These are phyloP conservation scores for Myrmaecium sp. DNA, from an alignment of 2,329 filamentous ascomycete species.

Conservation along the genomic window DNA sequence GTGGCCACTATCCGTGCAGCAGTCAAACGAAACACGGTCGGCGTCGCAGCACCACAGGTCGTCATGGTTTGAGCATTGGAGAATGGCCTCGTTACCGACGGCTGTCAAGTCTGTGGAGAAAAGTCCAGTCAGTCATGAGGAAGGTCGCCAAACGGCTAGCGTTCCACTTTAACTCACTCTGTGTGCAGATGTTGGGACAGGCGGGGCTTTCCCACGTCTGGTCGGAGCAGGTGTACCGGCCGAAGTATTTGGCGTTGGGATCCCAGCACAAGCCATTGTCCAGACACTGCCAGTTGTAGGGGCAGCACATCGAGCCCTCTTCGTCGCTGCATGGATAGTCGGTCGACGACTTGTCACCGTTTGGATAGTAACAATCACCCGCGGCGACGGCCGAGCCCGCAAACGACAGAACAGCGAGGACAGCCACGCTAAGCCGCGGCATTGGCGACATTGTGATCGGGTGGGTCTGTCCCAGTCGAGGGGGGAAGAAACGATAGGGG, in stretches of 20 bases:
- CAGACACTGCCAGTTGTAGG: conserved; percentile 18
- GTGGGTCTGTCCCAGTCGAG: too few species aligned
- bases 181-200: conserved; percentile 19
- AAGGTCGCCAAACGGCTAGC: too few species aligned
- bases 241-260: conserved; percentile 10
- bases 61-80: conserved; percentile 15
- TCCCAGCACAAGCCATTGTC: conserved; percentile 21
- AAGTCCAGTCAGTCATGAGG: too few species aligned
- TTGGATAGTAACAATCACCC: too few species aligned
- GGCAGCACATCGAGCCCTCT: conserved; percentile 18
- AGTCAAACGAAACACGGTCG: conserved; percentile 12
- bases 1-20: conserved; percentile 11
- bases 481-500: too few species aligned
- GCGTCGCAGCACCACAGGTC: conserved; percentile 20
- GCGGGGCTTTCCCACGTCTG: conserved; percentile 15
- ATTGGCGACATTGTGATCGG: too few species aligned
- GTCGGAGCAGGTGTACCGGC: conserved; percentile 20
- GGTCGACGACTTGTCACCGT: conserved; percentile 11
- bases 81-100: conserved; percentile 15
- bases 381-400: too few species aligned
- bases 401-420: too few species aligned
- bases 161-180: conserved; percentile 7
- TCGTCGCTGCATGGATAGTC: conserved; percentile 18
- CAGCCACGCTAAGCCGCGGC: too few species aligned
- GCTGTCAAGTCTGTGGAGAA: conserved; percentile 10